Evolutionary conservation across 2,329 filamentous ascomycete species (phyloP).

Genomic region (Monilinia vaccinii-corymbosi): DNA sequence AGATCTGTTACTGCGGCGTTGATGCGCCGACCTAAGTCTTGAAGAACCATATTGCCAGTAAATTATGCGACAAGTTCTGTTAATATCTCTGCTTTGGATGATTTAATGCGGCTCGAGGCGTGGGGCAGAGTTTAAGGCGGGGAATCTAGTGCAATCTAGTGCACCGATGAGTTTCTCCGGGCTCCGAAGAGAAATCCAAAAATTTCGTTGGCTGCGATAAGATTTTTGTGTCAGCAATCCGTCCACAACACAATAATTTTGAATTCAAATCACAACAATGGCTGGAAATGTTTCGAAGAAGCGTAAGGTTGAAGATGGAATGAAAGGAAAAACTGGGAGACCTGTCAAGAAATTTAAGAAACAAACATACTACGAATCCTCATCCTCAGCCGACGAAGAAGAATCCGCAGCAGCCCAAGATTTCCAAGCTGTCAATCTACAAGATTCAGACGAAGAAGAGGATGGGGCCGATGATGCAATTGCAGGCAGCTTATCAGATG

Average conservation of each 20-base stretch:
- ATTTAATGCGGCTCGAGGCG: slow-evolving; percentile 12
- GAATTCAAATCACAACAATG: slow-evolving; percentile 21
- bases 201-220: slow-evolving; percentile 7
- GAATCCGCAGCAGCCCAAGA: slow-evolving; percentile 29
- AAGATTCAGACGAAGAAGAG: slow-evolving; percentile 32
- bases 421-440: slow-evolving; percentile 42
- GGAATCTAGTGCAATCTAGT: not conserved
- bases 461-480: slow-evolving; percentile 23
- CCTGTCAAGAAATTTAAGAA: slow-evolving; percentile 52
- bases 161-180: slow-evolving; percentile 2
- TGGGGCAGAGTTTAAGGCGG: slow-evolving; percentile 10
- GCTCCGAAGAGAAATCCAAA: slow-evolving; percentile 5
- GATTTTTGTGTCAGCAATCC: not conserved
- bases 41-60: slow-evolving; percentile 71
- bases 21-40: slow-evolving; percentile 97
- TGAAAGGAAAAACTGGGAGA: slow-evolving; percentile 38
- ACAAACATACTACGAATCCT: slow-evolving; percentile 51
- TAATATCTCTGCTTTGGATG: not conserved
- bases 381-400: slow-evolving; percentile 48
- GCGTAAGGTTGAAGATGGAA: slow-evolving; percentile 50
- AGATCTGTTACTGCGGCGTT: slow-evolving; percentile 93
- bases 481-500: slow-evolving; percentile 21
- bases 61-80: slow-evolving; percentile 7
- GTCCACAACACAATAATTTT: not conserved
- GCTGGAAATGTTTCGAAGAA: slow-evolving; percentile 36